Evolutionary conservation across 495 filamentous ascomycete genomes (phyloP).

Genomic region (Aspergillus saccharolyticus): DNA sequence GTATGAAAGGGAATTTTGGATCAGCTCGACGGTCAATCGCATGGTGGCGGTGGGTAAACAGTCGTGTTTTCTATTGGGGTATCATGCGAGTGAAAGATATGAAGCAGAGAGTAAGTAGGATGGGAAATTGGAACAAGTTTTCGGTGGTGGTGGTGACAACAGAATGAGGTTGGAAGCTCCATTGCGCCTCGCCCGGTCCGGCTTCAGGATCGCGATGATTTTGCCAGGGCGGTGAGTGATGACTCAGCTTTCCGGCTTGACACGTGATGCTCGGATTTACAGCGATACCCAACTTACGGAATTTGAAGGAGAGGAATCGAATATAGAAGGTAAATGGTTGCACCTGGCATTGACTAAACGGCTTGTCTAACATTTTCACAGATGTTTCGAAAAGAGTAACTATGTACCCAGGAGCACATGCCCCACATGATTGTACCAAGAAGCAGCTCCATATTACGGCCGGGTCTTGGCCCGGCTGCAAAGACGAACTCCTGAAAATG

Average conservation of each 20-base stretch:
- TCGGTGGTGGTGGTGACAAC: neutral
- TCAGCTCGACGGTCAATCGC: constrained; percentile 93
- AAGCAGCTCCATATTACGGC: neutral
- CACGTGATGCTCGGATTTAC: neutral
- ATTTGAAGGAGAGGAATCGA: no score
- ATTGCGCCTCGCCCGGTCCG: constrained; percentile 1
- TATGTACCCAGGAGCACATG: constrained; percentile 3
- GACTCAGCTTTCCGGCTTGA: neutral
- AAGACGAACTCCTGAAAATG: constrained; percentile 7
- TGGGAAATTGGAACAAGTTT: neutral
- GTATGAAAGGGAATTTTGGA: constrained; percentile 87
- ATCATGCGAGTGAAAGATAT: constrained; percentile 13
- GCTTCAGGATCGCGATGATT: constrained; percentile 7
- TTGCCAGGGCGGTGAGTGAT: constrained; percentile 16
- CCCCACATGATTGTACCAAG: neutral
- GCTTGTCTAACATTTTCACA: neutral
- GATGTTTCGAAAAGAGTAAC: neutral
- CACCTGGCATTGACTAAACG: neutral
- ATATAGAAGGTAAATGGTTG: neutral
- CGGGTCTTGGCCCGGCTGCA: neutral
- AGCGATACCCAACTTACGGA: no score
- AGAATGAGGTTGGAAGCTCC: constrained; percentile 6
- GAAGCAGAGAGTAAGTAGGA: neutral
- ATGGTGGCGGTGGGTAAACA: constrained; percentile 46
- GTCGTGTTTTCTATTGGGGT: constrained; percentile 11